Conservation (phyloP, 2,329 filamentous ascomycete genomes). For the Knoxdaviesia capensis region DNA sequence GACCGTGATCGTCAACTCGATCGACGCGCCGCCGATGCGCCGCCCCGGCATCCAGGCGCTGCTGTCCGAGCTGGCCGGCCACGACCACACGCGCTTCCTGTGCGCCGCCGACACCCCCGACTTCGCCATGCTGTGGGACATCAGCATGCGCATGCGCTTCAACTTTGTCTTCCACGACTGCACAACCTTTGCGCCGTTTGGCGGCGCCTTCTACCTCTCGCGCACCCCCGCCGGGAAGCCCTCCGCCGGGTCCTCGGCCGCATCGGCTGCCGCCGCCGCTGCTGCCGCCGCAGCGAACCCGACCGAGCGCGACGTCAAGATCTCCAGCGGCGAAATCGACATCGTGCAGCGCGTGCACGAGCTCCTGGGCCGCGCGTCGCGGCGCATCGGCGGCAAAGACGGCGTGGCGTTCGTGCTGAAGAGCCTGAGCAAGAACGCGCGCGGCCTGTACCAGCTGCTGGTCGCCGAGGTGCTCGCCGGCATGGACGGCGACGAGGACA, state of each 20-base stretch:
- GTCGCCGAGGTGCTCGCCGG: slow-evolving; percentile 65
- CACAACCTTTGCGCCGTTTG: slow-evolving; percentile 67
- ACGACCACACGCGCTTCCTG: slow-evolving; percentile 50
- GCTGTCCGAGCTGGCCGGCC: slow-evolving; percentile 56
- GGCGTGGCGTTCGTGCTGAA: slow-evolving; percentile 82
- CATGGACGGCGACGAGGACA: slow-evolving; percentile 22
- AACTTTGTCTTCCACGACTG: slow-evolving; percentile 85
- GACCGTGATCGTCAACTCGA: slow-evolving; percentile 63
- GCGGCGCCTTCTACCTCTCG: slow-evolving; percentile 8
- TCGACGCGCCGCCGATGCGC: slow-evolving; percentile 63
- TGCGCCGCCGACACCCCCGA: slow-evolving; percentile 76
- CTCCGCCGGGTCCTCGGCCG: too few relatives aligned
- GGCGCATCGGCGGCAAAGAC: slow-evolving; percentile 70
- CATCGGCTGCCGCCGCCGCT: slow-evolving; percentile 9
- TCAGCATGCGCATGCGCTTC: slow-evolving; percentile 60
- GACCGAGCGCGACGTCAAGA: slow-evolving; percentile 6
- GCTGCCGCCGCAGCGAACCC: neutral
- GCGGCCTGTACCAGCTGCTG: slow-evolving; percentile 67
- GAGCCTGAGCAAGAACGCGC: slow-evolving; percentile 79
- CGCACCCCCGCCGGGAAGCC: too few relatives aligned
- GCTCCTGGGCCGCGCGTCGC: slow-evolving; percentile 60
- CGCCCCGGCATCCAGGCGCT: slow-evolving; percentile 48
- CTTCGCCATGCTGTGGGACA: slow-evolving; percentile 79
- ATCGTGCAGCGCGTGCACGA: slow-evolving; percentile 81
- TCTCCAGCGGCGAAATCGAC: slow-evolving; percentile 39